A percentile compares a stretch with the other conserved stretches of the same genome.
These are phyloP conservation scores for Theileria equi DNA, from an alignment of 169 alveolate species.

Conservation along the genomic window DNA sequence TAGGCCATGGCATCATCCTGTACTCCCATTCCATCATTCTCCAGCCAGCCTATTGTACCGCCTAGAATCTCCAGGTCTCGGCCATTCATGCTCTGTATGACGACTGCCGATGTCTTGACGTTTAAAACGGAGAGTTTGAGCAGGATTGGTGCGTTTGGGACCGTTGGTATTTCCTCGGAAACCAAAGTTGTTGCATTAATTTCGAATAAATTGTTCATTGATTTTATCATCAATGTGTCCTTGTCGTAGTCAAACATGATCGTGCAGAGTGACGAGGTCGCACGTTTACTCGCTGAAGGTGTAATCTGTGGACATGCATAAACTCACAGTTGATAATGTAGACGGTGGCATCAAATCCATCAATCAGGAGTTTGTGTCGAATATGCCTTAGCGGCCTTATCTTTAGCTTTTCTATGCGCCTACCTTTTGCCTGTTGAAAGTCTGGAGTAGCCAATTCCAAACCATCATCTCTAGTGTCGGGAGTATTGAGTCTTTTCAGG, in stretches of 20 bases:
- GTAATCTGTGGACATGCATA: not conserved
- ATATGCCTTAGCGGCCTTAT: slow-evolving; percentile 30
- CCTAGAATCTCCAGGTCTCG: slow-evolving; percentile 45
- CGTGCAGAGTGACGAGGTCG: slow-evolving; percentile 45
- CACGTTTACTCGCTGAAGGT: slow-evolving; percentile 39
- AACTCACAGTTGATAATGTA: slow-evolving; percentile 44
- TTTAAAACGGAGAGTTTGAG: slow-evolving; percentile 25
- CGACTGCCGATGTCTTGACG: slow-evolving; percentile 33
- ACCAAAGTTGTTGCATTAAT: slow-evolving; percentile 34
- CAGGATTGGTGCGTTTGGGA: slow-evolving; percentile 30
- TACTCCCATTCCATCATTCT: not conserved
- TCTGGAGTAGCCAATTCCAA: no score
- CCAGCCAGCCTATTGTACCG: slow-evolving; percentile 58
- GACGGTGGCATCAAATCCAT: slow-evolving; percentile 60
- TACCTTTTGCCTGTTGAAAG: no score
- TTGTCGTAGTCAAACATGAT: slow-evolving; percentile 38
- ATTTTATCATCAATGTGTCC: slow-evolving; percentile 30
- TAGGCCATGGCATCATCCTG: not conserved
- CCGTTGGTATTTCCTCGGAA: slow-evolving; percentile 50
- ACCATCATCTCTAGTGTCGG: no score
- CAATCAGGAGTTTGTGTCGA: slow-evolving; percentile 29
- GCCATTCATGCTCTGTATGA: slow-evolving; percentile 23
- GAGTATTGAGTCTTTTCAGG: no score
- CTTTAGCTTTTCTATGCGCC: no score
- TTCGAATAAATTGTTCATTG: slow-evolving; percentile 25